Percentiles rank a stretch among this genome's conserved stretches.
These are phyloP conservation scores for Yarrowia galli DNA, from an alignment of 1,139 yeast species.

Conservation along the genomic window DNA sequence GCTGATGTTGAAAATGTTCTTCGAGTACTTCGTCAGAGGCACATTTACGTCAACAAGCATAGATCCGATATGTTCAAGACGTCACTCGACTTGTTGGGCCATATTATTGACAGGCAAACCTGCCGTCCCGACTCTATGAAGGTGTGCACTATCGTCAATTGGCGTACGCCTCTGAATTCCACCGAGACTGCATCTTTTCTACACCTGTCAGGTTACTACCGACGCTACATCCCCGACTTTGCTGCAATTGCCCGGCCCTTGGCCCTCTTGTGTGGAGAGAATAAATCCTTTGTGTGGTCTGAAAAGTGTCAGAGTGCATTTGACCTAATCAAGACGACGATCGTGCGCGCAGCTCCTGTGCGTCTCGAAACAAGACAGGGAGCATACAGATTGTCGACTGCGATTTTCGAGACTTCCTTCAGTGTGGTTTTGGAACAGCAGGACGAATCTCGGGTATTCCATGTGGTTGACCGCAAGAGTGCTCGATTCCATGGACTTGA, in stretches of 20 bases:
- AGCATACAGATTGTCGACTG: slow-evolving; percentile 6
- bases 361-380: background rate
- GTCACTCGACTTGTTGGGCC: background rate
- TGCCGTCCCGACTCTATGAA: slow-evolving; percentile 2
- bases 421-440: slow-evolving; percentile 9
- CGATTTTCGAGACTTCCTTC: background rate
- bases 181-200: slow-evolving; percentile 6
- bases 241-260: slow-evolving; percentile 13
- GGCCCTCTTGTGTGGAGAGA: slow-evolving; percentile 5
- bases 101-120: background rate
- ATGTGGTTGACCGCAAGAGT: slow-evolving; percentile 19
- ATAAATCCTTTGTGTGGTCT: slow-evolving; percentile 6
- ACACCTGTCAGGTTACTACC: slow-evolving; percentile 10
- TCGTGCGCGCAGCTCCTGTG: slow-evolving; percentile 6
- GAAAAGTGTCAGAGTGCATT: slow-evolving; percentile 13
- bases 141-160: slow-evolving; percentile 8
- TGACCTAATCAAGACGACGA: slow-evolving; percentile 5
- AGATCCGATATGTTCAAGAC: slow-evolving; percentile 5
- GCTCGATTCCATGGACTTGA: slow-evolving; percentile 23
- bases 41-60: slow-evolving; percentile 14
- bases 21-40: background rate
- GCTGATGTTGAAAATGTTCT: slow-evolving; percentile 4
- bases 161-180: background rate
- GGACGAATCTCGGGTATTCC: slow-evolving; percentile 1
- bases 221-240: slow-evolving; percentile 25